Base-by-base conservation (phyloP, 768 basidiomycete species). In the Psilocybe cubensis region DNA sequence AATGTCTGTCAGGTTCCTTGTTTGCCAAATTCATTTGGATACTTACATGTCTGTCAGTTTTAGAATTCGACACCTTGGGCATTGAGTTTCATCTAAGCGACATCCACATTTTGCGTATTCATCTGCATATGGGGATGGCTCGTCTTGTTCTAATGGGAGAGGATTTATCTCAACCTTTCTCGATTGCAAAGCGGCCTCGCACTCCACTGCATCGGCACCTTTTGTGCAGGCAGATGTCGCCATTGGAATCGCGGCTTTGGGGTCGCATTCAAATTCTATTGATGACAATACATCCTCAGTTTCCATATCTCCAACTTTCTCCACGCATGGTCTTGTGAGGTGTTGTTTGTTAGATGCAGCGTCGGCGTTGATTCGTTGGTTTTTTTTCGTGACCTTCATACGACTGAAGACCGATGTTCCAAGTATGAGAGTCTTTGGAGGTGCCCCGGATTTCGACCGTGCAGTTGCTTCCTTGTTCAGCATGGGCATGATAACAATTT, bases 81-180 rank as follows among this genome's bases (percentile, higher is more conserved):
- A 64, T 10, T 35, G 42, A 28, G 23, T 14, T 14, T 49, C 55
- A 44, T 54, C 45, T 3, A 18, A 23, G 23, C 47, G 52, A 50
- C 63, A 64, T 17, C 55, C 54, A 46, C 63, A 64, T 25, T 53
- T 52, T 41, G 31, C 50, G 18, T 55, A 60, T 47, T 56, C 61
- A 5, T 59, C 55, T 4, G 60, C 49, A 47, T 62, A 64, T 24
- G 47, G 52, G 12, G 53, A 54, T 28, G 20, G 42, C 11, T 2
- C 35, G 29, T 14, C 27, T 18, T 45, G 24, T 4, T 33, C 25
- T 2, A 48, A 18, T 21, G 12, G 14, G 12, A 27, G 29, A 20
- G 27, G 35, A 9, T 11, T 4, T 29, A 6, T 5, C 3, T 18
- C 18, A 17, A n/a, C n/a, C n/a, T 27, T 7, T n/a, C 4, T 38